Conservation (phyloP, 1,284 basidiomycete species). For the Marasmius oreades region DNA sequence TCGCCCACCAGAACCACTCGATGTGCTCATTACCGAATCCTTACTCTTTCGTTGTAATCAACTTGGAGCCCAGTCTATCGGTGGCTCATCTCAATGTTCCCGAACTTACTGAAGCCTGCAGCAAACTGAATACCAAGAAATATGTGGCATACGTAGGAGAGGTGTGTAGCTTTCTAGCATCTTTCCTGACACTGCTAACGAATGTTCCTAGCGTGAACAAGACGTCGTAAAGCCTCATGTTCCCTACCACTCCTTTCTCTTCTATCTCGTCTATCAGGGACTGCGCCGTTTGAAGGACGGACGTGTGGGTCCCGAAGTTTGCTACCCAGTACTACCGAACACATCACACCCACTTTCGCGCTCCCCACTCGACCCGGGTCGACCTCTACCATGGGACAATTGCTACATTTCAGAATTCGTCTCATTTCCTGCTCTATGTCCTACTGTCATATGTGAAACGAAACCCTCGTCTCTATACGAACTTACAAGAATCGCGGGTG, state of each 20-base stretch:
- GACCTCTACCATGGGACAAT: neutral
- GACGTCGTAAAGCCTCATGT: neutral
- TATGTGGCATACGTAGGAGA: neutral
- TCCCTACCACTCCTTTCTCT: neutral
- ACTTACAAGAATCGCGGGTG: neutral
- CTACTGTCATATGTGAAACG: neutral
- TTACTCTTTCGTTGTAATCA: neutral
- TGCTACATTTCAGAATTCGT: neutral
- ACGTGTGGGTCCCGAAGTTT: neutral
- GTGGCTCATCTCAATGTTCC: neutral
- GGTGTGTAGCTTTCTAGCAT: neutral
- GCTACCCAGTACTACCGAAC: neutral
- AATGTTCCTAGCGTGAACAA: neutral
- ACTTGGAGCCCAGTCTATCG: neutral
- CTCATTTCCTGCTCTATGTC: neutral
- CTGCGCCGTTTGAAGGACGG: neutral
- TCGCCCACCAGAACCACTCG: neutral
- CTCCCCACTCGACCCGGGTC: neutral
- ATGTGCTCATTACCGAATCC: neutral
- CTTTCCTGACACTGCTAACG: neutral
- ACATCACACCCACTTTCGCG: neutral
- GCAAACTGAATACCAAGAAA: neutral
- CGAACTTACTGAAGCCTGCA: neutral
- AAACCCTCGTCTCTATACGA: neutral
- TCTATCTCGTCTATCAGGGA: neutral